A percentile compares a stretch with the other conserved stretches of the same genome.
These are phyloP conservation scores for Calonectria fujianensis DNA, from an alignment of 2,329 filamentous ascomycete genomes.

Conservation along the genomic window DNA sequence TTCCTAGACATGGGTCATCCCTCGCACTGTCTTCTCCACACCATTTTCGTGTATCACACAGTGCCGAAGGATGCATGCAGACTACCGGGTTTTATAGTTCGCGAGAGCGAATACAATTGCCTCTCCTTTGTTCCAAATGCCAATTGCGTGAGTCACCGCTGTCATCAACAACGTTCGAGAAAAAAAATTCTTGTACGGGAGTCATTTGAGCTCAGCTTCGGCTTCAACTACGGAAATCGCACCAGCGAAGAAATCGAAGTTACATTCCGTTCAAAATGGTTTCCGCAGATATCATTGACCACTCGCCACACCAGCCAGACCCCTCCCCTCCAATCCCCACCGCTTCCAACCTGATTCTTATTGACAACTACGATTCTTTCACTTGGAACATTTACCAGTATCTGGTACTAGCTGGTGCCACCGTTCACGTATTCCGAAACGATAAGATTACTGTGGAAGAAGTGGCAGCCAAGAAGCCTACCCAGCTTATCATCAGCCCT, in stretches of 20 bases:
- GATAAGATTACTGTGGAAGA: conserved; percentile 92
- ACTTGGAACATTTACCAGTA: conserved; percentile 99
- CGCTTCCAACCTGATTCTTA: conserved; percentile 93
- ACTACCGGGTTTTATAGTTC: conserved; percentile 26
- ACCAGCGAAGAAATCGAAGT: conserved; percentile 8
- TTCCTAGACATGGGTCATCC: background rate
- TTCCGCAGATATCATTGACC: conserved; percentile 76
- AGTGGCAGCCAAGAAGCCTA: conserved; percentile 88
- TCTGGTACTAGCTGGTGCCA: conserved; percentile 94
- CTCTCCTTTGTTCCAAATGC: conserved; percentile 47
- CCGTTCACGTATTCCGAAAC: conserved; percentile 92
- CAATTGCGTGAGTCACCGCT: conserved; percentile 48
- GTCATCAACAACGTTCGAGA: conserved; percentile 40
- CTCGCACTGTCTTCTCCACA: conserved; percentile 45
- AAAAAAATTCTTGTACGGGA: conserved; percentile 11
- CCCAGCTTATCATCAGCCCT: conserved; percentile 95
- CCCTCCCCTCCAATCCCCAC: conserved; percentile 83
- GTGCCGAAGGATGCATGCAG: background rate
- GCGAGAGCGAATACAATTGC: conserved; percentile 40
- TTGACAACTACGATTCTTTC: conserved; percentile 99
- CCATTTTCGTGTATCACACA: background rate
- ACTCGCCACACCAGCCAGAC: conserved; percentile 90
- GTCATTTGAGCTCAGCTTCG: background rate
- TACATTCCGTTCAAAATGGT: conserved; percentile 64
- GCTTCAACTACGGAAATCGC: background rate